Evolutionary conservation across 495 filamentous ascomycete genomes (phyloP), one percentile per base, ranked within the genome.

Genomic region (Bathelium albidoporum): DNA sequence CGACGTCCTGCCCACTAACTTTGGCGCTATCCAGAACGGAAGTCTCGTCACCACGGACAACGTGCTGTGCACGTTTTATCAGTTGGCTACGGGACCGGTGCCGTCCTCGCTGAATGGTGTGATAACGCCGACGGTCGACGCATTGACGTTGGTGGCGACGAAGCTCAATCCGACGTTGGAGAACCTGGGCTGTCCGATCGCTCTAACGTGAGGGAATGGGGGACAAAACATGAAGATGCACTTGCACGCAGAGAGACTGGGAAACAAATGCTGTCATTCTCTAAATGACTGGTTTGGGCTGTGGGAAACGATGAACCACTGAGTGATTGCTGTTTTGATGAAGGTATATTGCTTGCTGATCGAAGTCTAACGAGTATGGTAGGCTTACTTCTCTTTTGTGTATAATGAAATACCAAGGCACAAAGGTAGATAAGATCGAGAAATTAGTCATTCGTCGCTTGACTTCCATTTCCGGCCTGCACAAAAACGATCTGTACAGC

Each of bases 11-110:
- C 34, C 34, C 5, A 59, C 49, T 62, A 70, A 61, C 43, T 74
- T 71, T 32, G 67, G 66, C n/a, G 44, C 59, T 20, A 75, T 76
- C 60, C 28, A 71, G 62, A 66, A 74, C 63, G 72, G 70, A 5
- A 71, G 62, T 2, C 62, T 75, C 24, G 59, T 66, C 31, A 69
- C 22, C 32, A n/a, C 63, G 1, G 20, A 62, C 28, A 63, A 66
- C 41, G 64, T 67, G 5, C 10, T 65, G 20, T 77, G 75, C 59
- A 53, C 75, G 60, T 64, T 77, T 5, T 77, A 76, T 64, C 75
- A 77, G 67, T 63, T 77, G 24, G 65, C 70, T n/a, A 74, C 72
- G 11, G 61, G 71, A 31, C 59, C 44, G 20, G 62, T 77, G 0
- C 75, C 75, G 2, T 69, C 65, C 34, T 72, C 60, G 36, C 36